Evolutionary conservation across 2,329 filamentous ascomycete species (phyloP), one percentile per base, ranked within the genome.

Genomic region (Tolypocladium amazonense): DNA sequence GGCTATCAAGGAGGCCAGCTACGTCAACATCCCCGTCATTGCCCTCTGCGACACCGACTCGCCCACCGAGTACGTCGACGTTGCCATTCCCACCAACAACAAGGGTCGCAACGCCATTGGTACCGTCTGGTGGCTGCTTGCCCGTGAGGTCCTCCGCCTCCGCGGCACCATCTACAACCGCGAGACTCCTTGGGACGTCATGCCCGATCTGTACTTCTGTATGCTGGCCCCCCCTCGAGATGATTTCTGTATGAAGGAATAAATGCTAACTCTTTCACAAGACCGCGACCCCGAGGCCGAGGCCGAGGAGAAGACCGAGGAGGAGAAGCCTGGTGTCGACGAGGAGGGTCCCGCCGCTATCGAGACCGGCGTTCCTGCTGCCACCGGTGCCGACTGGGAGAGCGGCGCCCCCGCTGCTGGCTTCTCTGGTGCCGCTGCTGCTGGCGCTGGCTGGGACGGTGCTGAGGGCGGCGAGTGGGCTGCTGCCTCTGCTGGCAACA

Each of bases 1-100:
- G 88, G 94, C 94, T 76, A 99, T 99, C 88, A 97, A 97, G 89
- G 94, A 99, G 86, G 94, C 95, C 77, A 94, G 89, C 76, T 99
- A 99, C 82, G 94, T 99, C 84, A 99, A 99, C 88, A 97, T 99
- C 78, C 94, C 94, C 77, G 94, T 99, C 81, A 97, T 99, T 75
- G 94, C 92, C 74, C 92, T 99, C 71, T 94, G 90, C 84, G 94
- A 99, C 82, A 97, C 93, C 76, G 94, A 99, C 85, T 97, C 94
- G 64, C 94, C 94, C 74, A 97, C 94, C 79, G 93, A 99, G 83
- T 99, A 93, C 84, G 94, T 99, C 77, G 94, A 99, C 76, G 91
- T 97, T 79, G 94, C 94, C 80, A 99, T 99, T 81, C 94, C 94
- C 75, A 97, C 94, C 84, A 99, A 99, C 91, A 99, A 99, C 91